Percentiles rank a stretch among this genome's conserved stretches.
Evolutionary conservation across 257 asterid species (phyloP).

Genomic region (Haberlea rhodopensis): DNA sequence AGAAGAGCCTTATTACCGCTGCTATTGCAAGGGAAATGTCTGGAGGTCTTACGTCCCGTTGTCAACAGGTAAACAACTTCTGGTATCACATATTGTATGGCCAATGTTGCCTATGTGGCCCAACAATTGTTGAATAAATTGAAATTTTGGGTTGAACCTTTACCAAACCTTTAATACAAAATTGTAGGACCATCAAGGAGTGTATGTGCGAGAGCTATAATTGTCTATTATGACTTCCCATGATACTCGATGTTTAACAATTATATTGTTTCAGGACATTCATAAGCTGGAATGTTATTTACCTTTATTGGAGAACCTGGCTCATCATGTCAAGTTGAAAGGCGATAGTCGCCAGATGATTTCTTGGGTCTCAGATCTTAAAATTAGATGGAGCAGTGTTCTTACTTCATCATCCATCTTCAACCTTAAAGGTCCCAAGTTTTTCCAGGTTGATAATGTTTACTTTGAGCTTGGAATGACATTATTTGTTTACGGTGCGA

Average conservation of each 20-base stretch:
- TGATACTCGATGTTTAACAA: neutral
- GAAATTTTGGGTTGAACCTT: neutral
- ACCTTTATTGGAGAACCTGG: slow-evolving; percentile 56
- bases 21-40: slow-evolving; percentile 78
- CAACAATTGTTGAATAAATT: too few species aligned
- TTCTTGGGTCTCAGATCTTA: slow-evolving; percentile 40
- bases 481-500: slow-evolving; percentile 51
- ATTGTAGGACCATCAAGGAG: neutral
- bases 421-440: slow-evolving; percentile 33
- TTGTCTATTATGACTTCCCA: slow-evolving; percentile 1
- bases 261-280: slow-evolving; percentile 41
- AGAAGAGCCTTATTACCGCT: slow-evolving; percentile 42
- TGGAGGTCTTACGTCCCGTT: slow-evolving; percentile 64
- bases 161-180: neutral
- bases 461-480: slow-evolving; percentile 54
- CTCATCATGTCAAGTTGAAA: slow-evolving; percentile 29
- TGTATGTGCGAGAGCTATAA: neutral
- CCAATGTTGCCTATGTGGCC: too few species aligned
- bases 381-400: slow-evolving; percentile 60
- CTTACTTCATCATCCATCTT: slow-evolving; percentile 41
- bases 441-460: slow-evolving; percentile 42
- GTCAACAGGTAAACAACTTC: slow-evolving; percentile 41
- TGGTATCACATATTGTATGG: neutral
- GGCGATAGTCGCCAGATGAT: slow-evolving; percentile 17
- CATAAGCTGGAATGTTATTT: slow-evolving; percentile 64